phyloP scores from a whole-genome alignment of 371 early-diverging fungal genomes.

The Funneliformis caledonium region DNA sequence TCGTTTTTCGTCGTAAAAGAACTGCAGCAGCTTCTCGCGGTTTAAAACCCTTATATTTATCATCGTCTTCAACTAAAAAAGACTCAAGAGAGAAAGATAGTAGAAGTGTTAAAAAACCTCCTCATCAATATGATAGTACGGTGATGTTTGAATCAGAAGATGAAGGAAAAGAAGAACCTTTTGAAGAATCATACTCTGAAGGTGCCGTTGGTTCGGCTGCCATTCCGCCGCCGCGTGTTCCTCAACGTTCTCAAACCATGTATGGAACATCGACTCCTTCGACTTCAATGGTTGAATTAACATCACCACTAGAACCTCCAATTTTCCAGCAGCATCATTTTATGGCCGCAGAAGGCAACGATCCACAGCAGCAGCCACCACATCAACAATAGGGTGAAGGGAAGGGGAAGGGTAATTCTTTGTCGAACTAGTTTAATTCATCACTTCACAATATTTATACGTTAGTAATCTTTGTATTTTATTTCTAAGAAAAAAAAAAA shows the following conservation, averaged over 20 bases:
- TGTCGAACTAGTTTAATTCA: too few species aligned
- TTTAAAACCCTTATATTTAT: background rate
- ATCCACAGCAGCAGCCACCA: background rate
- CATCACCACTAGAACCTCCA: too few species aligned
- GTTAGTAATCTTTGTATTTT: too few species aligned
- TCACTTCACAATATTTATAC: too few species aligned
- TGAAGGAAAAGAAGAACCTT: conserved; percentile 2
- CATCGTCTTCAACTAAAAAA: background rate
- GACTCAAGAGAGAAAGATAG: background rate
- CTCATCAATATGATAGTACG: background rate
- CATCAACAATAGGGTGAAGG: background rate
- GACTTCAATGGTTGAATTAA: background rate
- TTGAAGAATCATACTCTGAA: conserved; percentile 6
- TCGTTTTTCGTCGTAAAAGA: background rate
- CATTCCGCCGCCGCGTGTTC: background rate
- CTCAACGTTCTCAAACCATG: conserved; percentile 12
- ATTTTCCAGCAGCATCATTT: background rate
- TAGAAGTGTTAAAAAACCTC: background rate
- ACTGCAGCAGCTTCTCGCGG: background rate
- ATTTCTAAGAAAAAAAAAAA: too few species aligned
- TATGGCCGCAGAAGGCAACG: background rate
- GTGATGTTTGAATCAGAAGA: background rate
- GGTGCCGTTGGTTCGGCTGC: background rate
- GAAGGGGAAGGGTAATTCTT: background rate
- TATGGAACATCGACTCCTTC: conserved; percentile 11